Percentiles rank a stretch among this genome's conserved stretches.
Evolutionary conservation across 805 yeast species (phyloP).

Genomic region (Yarrowia sp.): DNA sequence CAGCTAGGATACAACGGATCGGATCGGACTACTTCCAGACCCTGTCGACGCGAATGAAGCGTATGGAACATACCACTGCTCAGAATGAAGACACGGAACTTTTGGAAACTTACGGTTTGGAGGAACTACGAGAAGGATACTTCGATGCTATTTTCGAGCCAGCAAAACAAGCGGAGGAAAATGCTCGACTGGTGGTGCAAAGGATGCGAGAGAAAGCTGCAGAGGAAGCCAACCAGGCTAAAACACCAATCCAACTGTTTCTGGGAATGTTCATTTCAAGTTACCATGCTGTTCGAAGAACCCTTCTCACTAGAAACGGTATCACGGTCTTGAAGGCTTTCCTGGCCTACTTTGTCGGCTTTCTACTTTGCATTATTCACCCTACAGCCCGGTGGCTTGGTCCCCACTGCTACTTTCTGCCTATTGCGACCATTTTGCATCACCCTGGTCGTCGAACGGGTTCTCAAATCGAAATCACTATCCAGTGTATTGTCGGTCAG

Average conservation of each 20-base stretch:
- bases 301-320: constrained; percentile 6
- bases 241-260: neutral
- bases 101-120: constrained; percentile 43
- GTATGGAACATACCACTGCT: constrained; percentile 2
- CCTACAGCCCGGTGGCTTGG: constrained; percentile 48
- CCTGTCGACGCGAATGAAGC: constrained; percentile 3
- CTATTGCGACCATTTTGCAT: constrained; percentile 45
- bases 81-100: constrained; percentile 35
- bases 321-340: constrained; percentile 37
- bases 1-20: constrained; percentile 1
- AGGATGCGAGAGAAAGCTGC: neutral
- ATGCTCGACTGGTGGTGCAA: neutral
- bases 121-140: constrained; percentile 50
- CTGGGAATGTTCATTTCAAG: neutral
- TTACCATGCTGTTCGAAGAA: neutral
- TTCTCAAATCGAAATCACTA: constrained; percentile 48
- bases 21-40: constrained; percentile 23
- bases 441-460: constrained; percentile 51
- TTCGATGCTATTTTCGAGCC: constrained; percentile 46
- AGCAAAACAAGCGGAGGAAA: neutral
- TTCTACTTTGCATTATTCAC: constrained; percentile 43
- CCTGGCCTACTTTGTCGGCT: constrained; percentile 44
- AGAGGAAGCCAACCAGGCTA: neutral
- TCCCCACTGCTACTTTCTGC: constrained; percentile 43
- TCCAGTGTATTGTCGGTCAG: constrained; percentile 44